Base-by-base conservation (phyloP, 805 yeast genomes). In the Wickerhamomyces bisporus region DNA sequence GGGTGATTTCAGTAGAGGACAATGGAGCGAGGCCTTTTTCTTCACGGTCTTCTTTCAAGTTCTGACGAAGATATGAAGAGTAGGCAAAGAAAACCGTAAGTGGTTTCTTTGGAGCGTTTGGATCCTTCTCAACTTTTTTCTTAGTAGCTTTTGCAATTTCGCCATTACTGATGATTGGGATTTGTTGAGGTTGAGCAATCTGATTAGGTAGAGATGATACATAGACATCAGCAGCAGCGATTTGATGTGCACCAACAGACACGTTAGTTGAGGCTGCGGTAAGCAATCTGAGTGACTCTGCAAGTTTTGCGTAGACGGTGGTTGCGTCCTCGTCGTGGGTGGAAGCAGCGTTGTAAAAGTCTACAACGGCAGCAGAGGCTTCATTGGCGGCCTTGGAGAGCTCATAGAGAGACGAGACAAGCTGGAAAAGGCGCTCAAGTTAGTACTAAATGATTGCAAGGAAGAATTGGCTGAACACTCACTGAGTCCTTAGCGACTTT, bases 71-170 rank as follows among this genome's bases (percentile, higher is more conserved):
- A 48, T 77, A 79, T 47, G 83, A 80, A 37, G 86, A 79, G 62
- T 79, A 91, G 30, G 79, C 73, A 61, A 91, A 85, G 66, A 79
- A 89, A 32, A 86, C 83, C 17, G 96, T 88, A 55, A 86, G 69
- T 13, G 98, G 98, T 55, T 88, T 88, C 71, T 86, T 87, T 42
- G 98, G 98, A 32, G 96, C 96, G 54, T 85, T 81, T 36, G 97
- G 97, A 62, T 91, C 98, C 50, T 74, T 77, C 63, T 76, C 81
- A 40, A 60, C 62, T 48, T 66, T 69, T 59, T 69, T 70, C 63
- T 65, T 68, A 44, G 60, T 48, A 17, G 55, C 49, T 20, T 43
- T 40, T 17, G 24, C 46, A 10, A 41, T 43, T 17, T 39, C 36
- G 28, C 29, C 32, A 5, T 54, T 47, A n/a, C 52, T 47, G 37